These are phyloP conservation scores for Rhizopogon rudus DNA, from an alignment of 768 basidiomycete genomes.

Conservation along the genomic window DNA sequence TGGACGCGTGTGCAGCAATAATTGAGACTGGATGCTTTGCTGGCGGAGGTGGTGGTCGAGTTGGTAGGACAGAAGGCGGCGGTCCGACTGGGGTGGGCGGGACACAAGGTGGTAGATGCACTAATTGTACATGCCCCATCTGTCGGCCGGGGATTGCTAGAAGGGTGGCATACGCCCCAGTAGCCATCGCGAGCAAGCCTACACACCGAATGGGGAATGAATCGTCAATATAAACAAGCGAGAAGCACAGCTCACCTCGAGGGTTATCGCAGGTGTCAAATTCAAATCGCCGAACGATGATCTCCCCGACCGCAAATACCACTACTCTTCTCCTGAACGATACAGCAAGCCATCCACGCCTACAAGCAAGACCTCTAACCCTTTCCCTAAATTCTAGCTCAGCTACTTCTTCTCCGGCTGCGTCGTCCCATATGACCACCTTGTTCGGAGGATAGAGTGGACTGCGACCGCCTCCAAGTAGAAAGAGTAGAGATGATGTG, in stretches of 20 bases:
- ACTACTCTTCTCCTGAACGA: slow-evolving; percentile 76
- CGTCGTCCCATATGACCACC: slow-evolving; percentile 87
- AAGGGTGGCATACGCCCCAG: slow-evolving; percentile 72
- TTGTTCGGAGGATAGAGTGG: slow-evolving; percentile 91
- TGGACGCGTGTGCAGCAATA: slow-evolving; percentile 77
- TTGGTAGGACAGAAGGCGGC: slow-evolving; percentile 45
- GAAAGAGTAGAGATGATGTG: slow-evolving; percentile 76
- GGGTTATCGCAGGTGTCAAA: slow-evolving; percentile 90
- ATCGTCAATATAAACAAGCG: slow-evolving; percentile 1
- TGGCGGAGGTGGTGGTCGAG: slow-evolving; percentile 51
- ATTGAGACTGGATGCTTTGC: slow-evolving; percentile 70
- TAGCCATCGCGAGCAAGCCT: slow-evolving; percentile 81
- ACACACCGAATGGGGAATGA: slow-evolving; percentile 12
- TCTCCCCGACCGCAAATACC: slow-evolving; percentile 65
- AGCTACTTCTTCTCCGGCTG: slow-evolving; percentile 68
- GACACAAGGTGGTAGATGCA: slow-evolving; percentile 79
- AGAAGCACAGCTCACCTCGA: slow-evolving; percentile 46
- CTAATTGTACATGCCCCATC: slow-evolving; percentile 81
- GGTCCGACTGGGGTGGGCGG: slow-evolving; percentile 54
- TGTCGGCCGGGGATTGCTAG: slow-evolving; percentile 83
- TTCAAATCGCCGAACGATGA: slow-evolving; percentile 60
- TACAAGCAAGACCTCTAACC: slow-evolving; percentile 73
- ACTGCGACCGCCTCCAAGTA: slow-evolving; percentile 83
- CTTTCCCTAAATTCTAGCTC: slow-evolving; percentile 87
- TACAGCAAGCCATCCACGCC: slow-evolving; percentile 82